Evolutionary conservation across 306 rosid genomes (phyloP), one percentile per base, ranked within the genome.

Genomic region (Pachyrhizus erosus): DNA sequence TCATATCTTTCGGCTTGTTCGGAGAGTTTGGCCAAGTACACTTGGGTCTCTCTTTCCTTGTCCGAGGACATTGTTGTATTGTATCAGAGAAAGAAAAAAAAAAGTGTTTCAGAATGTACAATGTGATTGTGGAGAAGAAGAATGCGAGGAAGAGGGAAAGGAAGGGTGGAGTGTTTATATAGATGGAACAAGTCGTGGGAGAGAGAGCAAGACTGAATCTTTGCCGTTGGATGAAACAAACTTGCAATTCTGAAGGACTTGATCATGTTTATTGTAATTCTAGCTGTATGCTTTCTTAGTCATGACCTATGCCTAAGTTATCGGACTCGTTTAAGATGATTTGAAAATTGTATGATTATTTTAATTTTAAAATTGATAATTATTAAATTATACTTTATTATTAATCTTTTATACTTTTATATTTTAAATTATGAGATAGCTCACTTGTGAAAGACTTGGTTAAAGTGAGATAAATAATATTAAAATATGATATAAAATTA

Each of bases 1-100:
- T 94, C 98, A 67, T 94, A 94, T 80, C 98, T 89, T 84, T 94
- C 98, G 34, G 98, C 97, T 66, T 92, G 98, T 74, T 94, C 98
- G 34, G 97, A 84, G 29, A 94, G 96, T 84, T 94, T 94, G 89
- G 98, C 96, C 90, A 89, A n/a, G 91, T 92, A 94, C 75, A 94
- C 97, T 84, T 91, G 96, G 29, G 93, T 88, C 84, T 92, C 97
- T 87, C 98, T 86, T 90, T 92, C 94, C 82, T 92, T 92, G 87
- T 91, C 94, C 43, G 91, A 24, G 40, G 94, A 80, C 97, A 90
- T 92, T 54, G 61, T 75, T 74, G 89, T 8, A 1, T 31, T 37
- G 42, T 80, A 60, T 76, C 40, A 84, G 88, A 80, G 78, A 80
- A 83, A 82, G 31, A 62, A 64, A 26, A 5, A 23, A 65, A 58